Base-by-base conservation (phyloP, 768 basidiomycete species). In the Hericium coralloides region DNA sequence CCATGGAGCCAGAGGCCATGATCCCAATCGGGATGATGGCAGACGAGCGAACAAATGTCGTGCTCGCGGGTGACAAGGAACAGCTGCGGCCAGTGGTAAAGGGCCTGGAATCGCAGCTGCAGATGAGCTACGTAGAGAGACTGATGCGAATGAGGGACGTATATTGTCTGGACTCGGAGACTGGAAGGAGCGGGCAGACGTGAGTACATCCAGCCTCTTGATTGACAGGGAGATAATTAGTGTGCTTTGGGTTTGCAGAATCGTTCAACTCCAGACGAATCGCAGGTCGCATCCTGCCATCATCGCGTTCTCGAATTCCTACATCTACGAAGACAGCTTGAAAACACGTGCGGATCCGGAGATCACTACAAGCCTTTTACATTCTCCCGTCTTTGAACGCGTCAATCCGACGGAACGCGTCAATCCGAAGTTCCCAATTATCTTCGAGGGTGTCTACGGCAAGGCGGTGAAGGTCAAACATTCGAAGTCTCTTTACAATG, bases 1-100 rank as follows among this genome's bases (percentile, higher is more conserved):
- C 78, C 0, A 76, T 76, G 41, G 84, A 86, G 60, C 82, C 84
- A 0, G 79, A 82, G 59, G 66, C 75, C 7, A 79, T 85, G 75
- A 71, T 83, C 3, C 62, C 72, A 0, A 67, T 75, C 38, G 60
- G 62, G 55, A 64, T 67, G 1, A 62, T 73, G 55, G 69, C 70
- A 6, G 66, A 66, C 56, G 52, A 63, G 12, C 14, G 59, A 6
- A 75, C 74, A 1, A 74, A 72, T 38, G 60, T 75, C 38, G 61
- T 75, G 18, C 61, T 75, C 3, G 66, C 71, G 15, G 74, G 74
- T 0, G 74, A 75, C 60, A 66, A 64, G 9, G 65, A 67, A 51
- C 74, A 75, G 58, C 65, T 75, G 15, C 70, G 71, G 0, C 74
- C 74, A 0, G 71, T 75, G 51, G 61, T 72, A 53, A 66, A 67